Conservation (phyloP, 148 eudicot species). For the Persicaria tinctoria region DNA sequence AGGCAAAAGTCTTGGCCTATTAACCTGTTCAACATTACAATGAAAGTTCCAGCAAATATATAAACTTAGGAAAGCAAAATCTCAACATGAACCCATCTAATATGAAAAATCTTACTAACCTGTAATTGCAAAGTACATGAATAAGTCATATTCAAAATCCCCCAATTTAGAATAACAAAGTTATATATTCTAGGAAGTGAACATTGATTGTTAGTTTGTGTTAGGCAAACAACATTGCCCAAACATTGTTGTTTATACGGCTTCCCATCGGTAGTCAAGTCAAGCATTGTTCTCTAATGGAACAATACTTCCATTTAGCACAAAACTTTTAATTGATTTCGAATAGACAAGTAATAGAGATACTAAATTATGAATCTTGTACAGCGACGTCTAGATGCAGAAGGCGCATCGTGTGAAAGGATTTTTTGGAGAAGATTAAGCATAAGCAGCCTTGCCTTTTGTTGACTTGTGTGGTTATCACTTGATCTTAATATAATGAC, state of each 20-base stretch:
- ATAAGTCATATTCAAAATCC: too few relatives aligned
- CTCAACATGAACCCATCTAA: too few relatives aligned
- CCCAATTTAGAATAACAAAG: too few relatives aligned
- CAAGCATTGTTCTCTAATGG: neutral
- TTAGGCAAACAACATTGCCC: neutral
- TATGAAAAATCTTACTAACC: too few relatives aligned
- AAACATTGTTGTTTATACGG: neutral
- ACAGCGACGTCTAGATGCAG: neutral
- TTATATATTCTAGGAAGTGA: neutral
- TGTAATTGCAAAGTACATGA: too few relatives aligned
- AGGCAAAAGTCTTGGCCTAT: too few relatives aligned
- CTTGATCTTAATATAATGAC: neutral
- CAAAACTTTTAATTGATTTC: neutral
- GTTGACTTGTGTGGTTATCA: neutral
- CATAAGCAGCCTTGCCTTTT: conserved; percentile 10
- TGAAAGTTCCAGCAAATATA: too few relatives aligned
- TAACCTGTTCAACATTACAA: too few relatives aligned
- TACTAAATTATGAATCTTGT: neutral
- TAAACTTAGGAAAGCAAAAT: too few relatives aligned
- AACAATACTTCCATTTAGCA: neutral
- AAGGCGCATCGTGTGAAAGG: neutral
- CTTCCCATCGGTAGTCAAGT: neutral
- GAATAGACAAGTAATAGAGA: neutral
- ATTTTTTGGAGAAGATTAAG: neutral
- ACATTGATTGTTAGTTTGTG: neutral